These are phyloP conservation scores for Theileria sp. DNA, from an alignment of 169 alveolate species.

Conservation along the genomic window DNA sequence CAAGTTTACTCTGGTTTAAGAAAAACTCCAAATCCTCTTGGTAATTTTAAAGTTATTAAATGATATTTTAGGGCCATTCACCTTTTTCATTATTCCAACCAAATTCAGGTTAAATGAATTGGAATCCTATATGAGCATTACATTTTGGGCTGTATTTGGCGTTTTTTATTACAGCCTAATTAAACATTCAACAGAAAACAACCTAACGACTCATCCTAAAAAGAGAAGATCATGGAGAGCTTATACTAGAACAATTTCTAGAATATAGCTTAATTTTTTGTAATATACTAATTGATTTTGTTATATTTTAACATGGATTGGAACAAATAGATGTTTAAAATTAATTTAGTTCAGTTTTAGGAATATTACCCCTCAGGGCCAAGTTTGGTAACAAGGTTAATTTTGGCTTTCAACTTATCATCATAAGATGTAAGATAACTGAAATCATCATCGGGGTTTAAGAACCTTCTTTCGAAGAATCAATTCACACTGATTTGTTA, in stretches of 20 bases:
- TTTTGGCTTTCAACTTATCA: constrained; percentile 61
- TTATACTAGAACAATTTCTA: constrained; percentile 15
- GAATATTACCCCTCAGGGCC: constrained; percentile 65
- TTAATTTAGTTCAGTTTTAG: neutral
- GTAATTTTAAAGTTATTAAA: neutral
- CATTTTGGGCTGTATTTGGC: constrained; percentile 44
- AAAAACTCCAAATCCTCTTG: constrained; percentile 35
- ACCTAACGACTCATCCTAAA: constrained; percentile 1
- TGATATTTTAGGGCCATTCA: constrained; percentile 35
- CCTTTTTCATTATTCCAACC: constrained; percentile 47
- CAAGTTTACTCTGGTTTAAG: constrained; percentile 29
- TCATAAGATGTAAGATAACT: constrained; percentile 36
- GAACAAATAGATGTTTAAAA: neutral
- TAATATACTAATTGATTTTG: neutral
- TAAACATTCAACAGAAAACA: constrained; percentile 12
- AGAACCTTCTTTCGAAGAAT: constrained; percentile 71
- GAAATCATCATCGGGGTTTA: constrained; percentile 69
- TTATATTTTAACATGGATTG: neutral
- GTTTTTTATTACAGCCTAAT: constrained; percentile 19
- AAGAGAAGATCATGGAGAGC: constrained; percentile 28
- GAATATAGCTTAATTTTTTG: constrained; percentile 1
- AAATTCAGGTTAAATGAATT: constrained; percentile 22
- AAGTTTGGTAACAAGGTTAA: constrained; percentile 63
- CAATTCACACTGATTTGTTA: constrained; percentile 56
- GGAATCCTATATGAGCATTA: constrained; percentile 32